phyloP scores from a whole-genome alignment of 2,329 filamentous ascomycete species.

The Gaeumannomyces sp. region DNA sequence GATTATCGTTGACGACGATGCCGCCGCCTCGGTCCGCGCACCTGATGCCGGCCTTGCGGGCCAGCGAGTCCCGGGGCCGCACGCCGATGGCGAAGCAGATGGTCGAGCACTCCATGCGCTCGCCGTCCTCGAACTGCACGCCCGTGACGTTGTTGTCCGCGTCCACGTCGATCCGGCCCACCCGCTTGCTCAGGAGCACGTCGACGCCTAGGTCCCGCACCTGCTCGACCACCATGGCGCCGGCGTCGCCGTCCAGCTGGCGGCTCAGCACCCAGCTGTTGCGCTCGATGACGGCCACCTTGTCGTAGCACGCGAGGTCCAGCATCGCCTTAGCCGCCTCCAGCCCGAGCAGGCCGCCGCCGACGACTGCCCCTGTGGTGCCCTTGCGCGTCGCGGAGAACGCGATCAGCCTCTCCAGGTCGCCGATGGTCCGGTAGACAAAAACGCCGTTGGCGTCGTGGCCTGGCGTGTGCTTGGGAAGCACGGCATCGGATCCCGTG shows the following conservation, averaged over 20 bases:
- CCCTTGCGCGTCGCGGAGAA: constrained; percentile 64
- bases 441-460: constrained; percentile 79
- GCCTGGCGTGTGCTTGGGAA: constrained; percentile 66
- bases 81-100: constrained; percentile 90
- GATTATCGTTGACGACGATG: constrained; percentile 60
- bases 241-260: constrained; percentile 77
- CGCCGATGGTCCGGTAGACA: constrained; percentile 80
- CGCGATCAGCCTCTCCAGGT: constrained; percentile 69
- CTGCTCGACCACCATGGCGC: constrained; percentile 74
- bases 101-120: constrained; percentile 68
- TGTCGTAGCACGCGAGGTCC: constrained; percentile 67
- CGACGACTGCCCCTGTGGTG: constrained; percentile 69
- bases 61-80: constrained; percentile 72
- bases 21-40: constrained; percentile 69
- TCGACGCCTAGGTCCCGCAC: constrained; percentile 74
- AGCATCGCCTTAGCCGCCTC: constrained; percentile 92
- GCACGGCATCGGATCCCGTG: constrained; percentile 77
- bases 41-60: constrained; percentile 60
- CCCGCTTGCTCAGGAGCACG: constrained; percentile 69
- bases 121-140: constrained; percentile 74
- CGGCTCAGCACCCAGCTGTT: constrained; percentile 77
- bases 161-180: constrained; percentile 65
- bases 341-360: constrained; percentile 76
- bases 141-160: constrained; percentile 63
- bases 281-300: constrained; percentile 74